Evolutionary conservation across 805 yeast species (phyloP).

Genomic region (Kurtzmaniella fragi): DNA sequence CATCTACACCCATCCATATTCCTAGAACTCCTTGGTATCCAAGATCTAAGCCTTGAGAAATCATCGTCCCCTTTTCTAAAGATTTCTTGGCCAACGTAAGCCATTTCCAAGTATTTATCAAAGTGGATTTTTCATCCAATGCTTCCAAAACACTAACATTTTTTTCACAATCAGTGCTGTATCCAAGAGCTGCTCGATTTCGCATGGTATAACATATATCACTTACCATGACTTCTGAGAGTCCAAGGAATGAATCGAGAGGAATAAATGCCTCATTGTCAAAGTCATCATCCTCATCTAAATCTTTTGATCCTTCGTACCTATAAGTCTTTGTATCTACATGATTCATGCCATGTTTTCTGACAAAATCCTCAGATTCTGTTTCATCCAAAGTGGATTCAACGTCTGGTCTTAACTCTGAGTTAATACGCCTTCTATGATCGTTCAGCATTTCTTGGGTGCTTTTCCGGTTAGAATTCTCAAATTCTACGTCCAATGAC

Average conservation of each 20-base stretch:
- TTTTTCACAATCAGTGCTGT: conserved; percentile 60
- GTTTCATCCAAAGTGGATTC: conserved; percentile 30
- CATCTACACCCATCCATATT: conserved; percentile 76
- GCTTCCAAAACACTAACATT: conserved; percentile 59
- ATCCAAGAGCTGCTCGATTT: conserved; percentile 66
- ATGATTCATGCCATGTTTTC: conserved; percentile 14
- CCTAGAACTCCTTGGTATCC: conserved; percentile 88
- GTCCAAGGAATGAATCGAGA: conserved; percentile 24
- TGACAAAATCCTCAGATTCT: conserved; percentile 12
- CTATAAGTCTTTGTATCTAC: not conserved
- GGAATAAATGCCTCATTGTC: conserved; percentile 24
- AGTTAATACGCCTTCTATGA: conserved; percentile 4
- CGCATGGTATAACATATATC: conserved; percentile 75
- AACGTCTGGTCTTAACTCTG: conserved; percentile 11
- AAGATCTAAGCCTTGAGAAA: conserved; percentile 65
- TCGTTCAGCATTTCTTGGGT: not conserved
- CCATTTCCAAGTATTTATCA: conserved; percentile 91
- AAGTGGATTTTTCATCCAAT: conserved; percentile 45
- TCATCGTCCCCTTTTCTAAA: conserved; percentile 61
- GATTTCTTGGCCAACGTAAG: conserved; percentile 64
- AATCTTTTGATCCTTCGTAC: conserved; percentile 1
- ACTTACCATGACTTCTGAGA: conserved; percentile 47
- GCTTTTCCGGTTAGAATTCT: conserved; percentile 3
- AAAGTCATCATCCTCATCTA: conserved; percentile 8
- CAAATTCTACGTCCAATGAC: conserved; percentile 28